These are phyloP conservation scores for Phytophthora sp. DNA, from an alignment of 352 stramenopile species.

Conservation along the genomic window DNA sequence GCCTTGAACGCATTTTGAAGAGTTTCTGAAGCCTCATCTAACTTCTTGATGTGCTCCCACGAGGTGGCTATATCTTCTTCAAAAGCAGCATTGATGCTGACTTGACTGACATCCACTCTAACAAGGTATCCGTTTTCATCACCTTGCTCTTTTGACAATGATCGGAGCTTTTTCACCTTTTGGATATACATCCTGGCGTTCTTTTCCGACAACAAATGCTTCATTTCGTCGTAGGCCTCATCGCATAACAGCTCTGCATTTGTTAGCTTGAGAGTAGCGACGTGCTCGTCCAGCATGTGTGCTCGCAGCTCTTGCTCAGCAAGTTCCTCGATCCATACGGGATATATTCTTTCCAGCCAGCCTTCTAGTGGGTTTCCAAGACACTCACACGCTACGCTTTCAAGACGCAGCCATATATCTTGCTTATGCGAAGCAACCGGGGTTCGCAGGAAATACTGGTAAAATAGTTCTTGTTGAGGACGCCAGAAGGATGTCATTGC, in stretches of 20 bases:
- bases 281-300: conserved; percentile 70
- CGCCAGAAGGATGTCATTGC: conserved; percentile 53
- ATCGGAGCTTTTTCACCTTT: conserved; percentile 50
- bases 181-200: conserved; percentile 67
- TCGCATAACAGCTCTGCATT: conserved; percentile 53
- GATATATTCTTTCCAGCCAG: conserved; percentile 75
- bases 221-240: conserved; percentile 53
- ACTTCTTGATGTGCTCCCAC: conserved; percentile 33
- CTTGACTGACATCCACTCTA: conserved; percentile 30
- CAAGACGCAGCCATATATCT: conserved; percentile 58
- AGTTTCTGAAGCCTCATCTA: conserved; percentile 55
- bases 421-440: conserved; percentile 38
- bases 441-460: conserved; percentile 59
- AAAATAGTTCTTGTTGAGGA: conserved; percentile 69
- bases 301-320: conserved; percentile 66
- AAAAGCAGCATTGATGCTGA: conserved; percentile 47
- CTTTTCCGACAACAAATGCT: conserved; percentile 52
- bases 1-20: conserved; percentile 34
- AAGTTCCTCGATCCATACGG: conserved; percentile 76
- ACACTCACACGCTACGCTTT: conserved; percentile 51
- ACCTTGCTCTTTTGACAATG: conserved; percentile 8
- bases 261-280: conserved; percentile 56
- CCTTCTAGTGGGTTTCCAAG: conserved; percentile 58
- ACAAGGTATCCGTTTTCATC: conserved; percentile 31
- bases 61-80: conserved; percentile 36